These are phyloP conservation scores for Apiotrichum sp. DNA, from an alignment of 1,284 basidiomycete species.

Conservation along the genomic window DNA sequence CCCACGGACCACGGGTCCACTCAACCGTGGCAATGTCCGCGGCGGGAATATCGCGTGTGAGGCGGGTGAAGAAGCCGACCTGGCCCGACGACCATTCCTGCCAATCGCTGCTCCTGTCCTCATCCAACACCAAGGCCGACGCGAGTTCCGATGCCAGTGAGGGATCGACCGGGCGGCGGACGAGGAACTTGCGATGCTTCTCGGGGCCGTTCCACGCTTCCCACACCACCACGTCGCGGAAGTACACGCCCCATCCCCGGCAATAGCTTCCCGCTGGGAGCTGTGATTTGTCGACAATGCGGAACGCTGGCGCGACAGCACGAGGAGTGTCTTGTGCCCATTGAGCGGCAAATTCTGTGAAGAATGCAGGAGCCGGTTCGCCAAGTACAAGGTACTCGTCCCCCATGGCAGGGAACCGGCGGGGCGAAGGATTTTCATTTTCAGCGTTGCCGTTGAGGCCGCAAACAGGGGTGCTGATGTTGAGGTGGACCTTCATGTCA, in stretches of 20 bases:
- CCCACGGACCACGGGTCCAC: not conserved
- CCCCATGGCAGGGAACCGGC: no score
- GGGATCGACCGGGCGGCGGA: not conserved
- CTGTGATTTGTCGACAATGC: not conserved
- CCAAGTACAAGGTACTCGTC: not conserved
- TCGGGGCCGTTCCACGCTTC: slow-evolving; percentile 1
- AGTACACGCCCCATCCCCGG: not conserved
- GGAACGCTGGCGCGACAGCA: not conserved
- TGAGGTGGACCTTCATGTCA: no score
- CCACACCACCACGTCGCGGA: not conserved
- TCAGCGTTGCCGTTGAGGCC: not conserved
- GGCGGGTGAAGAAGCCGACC: not conserved
- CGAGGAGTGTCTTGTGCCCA: not conserved
- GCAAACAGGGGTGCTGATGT: no score
- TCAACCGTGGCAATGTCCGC: not conserved
- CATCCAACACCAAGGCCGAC: not conserved
- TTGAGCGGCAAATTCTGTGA: not conserved
- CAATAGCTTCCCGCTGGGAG: not conserved
- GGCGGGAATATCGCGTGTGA: not conserved
- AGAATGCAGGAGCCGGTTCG: not conserved
- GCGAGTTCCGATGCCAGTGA: not conserved
- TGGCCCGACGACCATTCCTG: not conserved
- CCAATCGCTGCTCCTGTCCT: no score
- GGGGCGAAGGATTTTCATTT: not conserved
- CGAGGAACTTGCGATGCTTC: not conserved